phyloP scores from a whole-genome alignment of 306 rosid species.

The Vigna hirtella region DNA sequence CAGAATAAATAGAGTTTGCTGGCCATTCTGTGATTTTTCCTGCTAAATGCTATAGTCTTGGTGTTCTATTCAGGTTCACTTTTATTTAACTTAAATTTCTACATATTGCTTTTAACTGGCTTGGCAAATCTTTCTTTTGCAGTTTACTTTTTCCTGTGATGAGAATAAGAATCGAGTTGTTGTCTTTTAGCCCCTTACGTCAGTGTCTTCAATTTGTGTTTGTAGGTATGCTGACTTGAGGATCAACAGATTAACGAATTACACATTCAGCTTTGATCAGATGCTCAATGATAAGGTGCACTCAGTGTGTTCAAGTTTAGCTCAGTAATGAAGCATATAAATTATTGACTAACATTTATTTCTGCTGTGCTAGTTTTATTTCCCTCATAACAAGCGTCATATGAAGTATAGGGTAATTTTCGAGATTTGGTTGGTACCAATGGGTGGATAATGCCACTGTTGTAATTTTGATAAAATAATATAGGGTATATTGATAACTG shows the following conservation, averaged over 20 bases:
- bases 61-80: conserved; percentile 4
- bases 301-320: too few species aligned
- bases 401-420: too few species aligned
- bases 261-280: conserved; percentile 84
- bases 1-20: not conserved
- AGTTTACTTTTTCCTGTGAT: not conserved
- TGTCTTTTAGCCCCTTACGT: conserved; percentile 13
- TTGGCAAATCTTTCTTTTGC: not conserved
- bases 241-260: conserved; percentile 82
- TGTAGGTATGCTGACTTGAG: conserved; percentile 94
- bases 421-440: too few species aligned
- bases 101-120: conserved; percentile 13
- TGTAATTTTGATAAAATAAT: too few species aligned
- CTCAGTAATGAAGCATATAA: too few species aligned
- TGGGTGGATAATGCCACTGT: too few species aligned
- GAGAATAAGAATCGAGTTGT: conserved; percentile 25
- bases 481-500: too few species aligned
- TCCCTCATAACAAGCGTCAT: too few species aligned
- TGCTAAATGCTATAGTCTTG: not conserved
- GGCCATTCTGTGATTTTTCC: not conserved
- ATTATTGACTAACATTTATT: too few species aligned
- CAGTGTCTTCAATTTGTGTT: conserved; percentile 38
- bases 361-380: too few species aligned
- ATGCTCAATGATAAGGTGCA: conserved; percentile 56
- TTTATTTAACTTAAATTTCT: not conserved